phyloP scores from a whole-genome alignment of 2,329 filamentous ascomycete genomes.

The Penicillium sclerotigenum region DNA sequence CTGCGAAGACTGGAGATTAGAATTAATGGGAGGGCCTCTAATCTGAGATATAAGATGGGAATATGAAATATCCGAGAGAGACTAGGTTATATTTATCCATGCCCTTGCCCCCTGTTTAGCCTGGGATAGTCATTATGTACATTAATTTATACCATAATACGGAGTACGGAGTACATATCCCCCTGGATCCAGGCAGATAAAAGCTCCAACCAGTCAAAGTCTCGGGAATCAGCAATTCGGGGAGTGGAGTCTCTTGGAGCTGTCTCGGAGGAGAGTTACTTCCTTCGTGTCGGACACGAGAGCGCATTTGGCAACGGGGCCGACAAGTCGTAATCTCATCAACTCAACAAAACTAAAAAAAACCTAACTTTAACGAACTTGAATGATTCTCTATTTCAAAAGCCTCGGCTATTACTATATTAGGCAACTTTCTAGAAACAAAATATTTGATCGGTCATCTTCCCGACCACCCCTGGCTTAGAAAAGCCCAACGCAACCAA shows the following conservation, averaged over 20 bases:
- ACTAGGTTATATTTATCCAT: neutral
- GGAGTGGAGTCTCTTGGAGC: neutral
- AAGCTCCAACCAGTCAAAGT: neutral
- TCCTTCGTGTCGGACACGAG: neutral
- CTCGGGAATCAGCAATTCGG: neutral
- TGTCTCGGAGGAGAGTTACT: neutral
- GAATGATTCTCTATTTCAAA: neutral
- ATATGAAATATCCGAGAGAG: neutral
- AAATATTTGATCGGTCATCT: conserved; percentile 57
- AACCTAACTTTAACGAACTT: neutral
- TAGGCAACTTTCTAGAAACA: conserved; percentile 43
- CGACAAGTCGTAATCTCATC: neutral
- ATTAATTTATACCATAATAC: neutral
- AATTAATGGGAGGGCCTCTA: neutral
- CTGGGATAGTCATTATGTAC: neutral
- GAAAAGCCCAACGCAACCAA: conserved; percentile 52
- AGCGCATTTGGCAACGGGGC: neutral
- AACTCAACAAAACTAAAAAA: neutral
- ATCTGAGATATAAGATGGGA: neutral
- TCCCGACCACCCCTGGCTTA: conserved; percentile 49
- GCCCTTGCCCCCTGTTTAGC: neutral
- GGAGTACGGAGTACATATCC: neutral
- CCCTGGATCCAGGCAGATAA: neutral
- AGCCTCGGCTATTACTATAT: conserved; percentile 6
- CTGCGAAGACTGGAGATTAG: neutral